Percentiles rank a stretch among this genome's conserved stretches.
Conservation (phyloP, 1,284 basidiomycete genomes). For the Malassezia sp. region DNA sequence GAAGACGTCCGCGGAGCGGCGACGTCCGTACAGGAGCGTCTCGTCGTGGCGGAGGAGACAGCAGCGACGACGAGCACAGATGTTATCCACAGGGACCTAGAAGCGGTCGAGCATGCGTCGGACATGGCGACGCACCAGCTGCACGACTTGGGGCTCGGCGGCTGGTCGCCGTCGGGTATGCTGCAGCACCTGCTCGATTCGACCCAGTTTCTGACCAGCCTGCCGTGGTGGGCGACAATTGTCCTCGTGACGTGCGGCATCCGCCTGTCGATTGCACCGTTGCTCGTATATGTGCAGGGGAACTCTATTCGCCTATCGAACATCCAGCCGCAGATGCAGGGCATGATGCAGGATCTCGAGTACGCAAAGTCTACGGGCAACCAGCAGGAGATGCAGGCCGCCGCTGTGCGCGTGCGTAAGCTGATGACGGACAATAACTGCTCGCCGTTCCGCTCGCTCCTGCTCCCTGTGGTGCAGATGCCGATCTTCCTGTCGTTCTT, state of each 20-base stretch:
- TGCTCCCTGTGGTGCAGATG: constrained; percentile 59
- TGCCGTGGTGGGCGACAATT: constrained; percentile 52
- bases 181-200: constrained; percentile 59
- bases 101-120: constrained; percentile 3
- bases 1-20: not conserved
- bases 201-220: constrained; percentile 60
- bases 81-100: not conserved
- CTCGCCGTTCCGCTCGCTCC: constrained; percentile 54
- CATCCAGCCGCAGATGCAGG: constrained; percentile 56
- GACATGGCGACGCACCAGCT: constrained; percentile 52
- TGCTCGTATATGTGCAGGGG: constrained; percentile 58
- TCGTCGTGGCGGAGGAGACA: constrained; percentile 3
- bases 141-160: constrained; percentile 60
- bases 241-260: constrained; percentile 60
- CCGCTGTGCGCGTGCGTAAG: constrained; percentile 54
- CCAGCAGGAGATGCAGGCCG: constrained; percentile 53
- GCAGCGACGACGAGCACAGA: not conserved
- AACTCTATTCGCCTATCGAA: constrained; percentile 62
- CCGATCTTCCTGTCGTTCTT: constrained; percentile 75
- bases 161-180: constrained; percentile 52
- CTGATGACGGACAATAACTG: constrained; percentile 64
- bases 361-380: constrained; percentile 52
- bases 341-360: constrained; percentile 53
- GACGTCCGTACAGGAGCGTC: constrained; percentile 6
- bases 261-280: constrained; percentile 60